Base-by-base conservation (phyloP, 2,329 filamentous ascomycete species). In the Ceratocystis destructans region DNA sequence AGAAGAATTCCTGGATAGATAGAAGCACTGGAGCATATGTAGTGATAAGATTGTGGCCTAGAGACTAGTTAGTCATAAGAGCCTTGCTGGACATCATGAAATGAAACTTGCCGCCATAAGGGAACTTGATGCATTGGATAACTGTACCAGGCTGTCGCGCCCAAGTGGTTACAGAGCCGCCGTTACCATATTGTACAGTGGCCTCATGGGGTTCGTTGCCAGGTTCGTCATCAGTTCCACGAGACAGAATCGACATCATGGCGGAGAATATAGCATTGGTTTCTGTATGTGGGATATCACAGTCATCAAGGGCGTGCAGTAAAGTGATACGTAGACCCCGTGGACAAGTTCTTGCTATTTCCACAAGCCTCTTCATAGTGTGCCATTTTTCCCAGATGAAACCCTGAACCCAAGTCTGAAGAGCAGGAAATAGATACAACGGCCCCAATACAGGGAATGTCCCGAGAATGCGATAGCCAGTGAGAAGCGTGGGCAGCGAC, bases 341-440 rank as follows among this genome's bases (percentile, higher is more conserved):
- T 69, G 76, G 81, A 55, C 80, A 85, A 69, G 75, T 74, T 50
- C 74, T 76, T 15, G 83, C 80, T 70, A 84, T 76, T 59, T 80
- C 83, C 64, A 78, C 77, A 8, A 96, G 77, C 3, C 92, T 82
- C 33, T 81, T 78, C 0, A 82, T 82, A 0, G 89, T 90, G 61
- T 84, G 80, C 94, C 94, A 99, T 68, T 81, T 85, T 72, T 97
- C 93, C n/a, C 87, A 78, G 12, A 96, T 81, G 64, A 82, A 81
- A 7, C 77, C 73, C 20, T 85, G 78, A 5, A 95, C 77, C 55
- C 61, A 61, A 10, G 22, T 41, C 44, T 64, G 61, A 8, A 64
- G 50, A n/a, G 31, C 20, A 5, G 67, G 67, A 20, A 68, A 33
- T 6, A 50, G 50, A 5, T 82, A 78, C 2, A 96, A 79, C 0